A percentile compares a stretch with the other conserved stretches of the same genome.
These are phyloP conservation scores for Colletotrichum cereale DNA, from an alignment of 2,329 filamentous ascomycete species.

Conservation along the genomic window DNA sequence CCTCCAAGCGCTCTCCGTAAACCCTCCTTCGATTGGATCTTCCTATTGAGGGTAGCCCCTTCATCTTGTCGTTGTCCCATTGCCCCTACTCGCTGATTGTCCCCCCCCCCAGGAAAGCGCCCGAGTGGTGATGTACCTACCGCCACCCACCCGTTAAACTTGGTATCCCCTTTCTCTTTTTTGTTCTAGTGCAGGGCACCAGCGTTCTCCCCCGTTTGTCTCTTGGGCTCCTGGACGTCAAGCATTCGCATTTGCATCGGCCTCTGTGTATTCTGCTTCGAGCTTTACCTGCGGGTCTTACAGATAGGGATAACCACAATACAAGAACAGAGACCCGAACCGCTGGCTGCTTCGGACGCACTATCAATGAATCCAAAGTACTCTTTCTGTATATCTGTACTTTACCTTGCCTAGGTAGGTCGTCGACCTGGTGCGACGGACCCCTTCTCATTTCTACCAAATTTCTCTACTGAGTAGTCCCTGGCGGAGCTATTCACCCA, in stretches of 20 bases:
- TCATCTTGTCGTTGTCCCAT: constrained; percentile 32
- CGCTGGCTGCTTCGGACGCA: constrained; percentile 28
- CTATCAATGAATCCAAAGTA: not conserved
- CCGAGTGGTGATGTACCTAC: constrained; percentile 38
- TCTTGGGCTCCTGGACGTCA: not conserved
- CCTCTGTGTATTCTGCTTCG: too few species aligned
- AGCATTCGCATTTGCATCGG: not conserved
- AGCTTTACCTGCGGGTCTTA: not conserved
- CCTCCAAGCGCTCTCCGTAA: not conserved
- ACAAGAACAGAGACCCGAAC: constrained; percentile 15
- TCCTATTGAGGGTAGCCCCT: constrained; percentile 18
- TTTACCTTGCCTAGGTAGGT: not conserved
- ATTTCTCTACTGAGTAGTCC: not conserved
- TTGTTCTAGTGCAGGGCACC: constrained; percentile 24
- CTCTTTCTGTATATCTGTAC: constrained; percentile 15
- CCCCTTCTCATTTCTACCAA: not conserved
- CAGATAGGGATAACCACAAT: not conserved
- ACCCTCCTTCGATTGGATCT: constrained; percentile 6
- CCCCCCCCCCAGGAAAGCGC: constrained; percentile 1
- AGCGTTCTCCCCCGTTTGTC: constrained; percentile 14
- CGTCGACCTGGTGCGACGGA: not conserved
- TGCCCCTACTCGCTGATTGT: constrained; percentile 26
- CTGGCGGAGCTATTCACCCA: not conserved
- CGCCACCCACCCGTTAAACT: not conserved
- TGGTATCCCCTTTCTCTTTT: constrained; percentile 6